Evolutionary conservation across 2,329 filamentous ascomycete species (phyloP), one percentile per base, ranked within the genome.

Genomic region (Talaromyces amestolkiae): DNA sequence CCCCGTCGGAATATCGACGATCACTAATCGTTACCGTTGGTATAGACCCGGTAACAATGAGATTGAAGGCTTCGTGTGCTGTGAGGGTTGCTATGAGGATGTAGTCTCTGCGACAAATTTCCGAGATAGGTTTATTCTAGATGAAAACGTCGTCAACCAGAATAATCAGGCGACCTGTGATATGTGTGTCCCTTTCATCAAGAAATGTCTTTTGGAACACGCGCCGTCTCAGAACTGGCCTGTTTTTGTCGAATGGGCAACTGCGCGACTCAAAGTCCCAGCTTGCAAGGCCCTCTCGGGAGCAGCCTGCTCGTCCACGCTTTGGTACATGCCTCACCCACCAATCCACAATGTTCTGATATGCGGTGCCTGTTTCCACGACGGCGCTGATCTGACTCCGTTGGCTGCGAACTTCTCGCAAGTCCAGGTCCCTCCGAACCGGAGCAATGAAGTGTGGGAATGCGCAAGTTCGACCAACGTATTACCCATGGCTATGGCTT

Each of bases 271-370:
- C 22, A 65, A 27, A 61, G 24, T 65, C 3, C 63, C 63, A 37
- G 47, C 63, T 13, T 65, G 63, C 58, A 47, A 58, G 9, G n/a
- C 27, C 17, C 19, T 65, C 3, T 27, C 27, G 10, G 47, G 47
- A 27, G 31, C 15, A 27, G 17, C 47, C 1, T 65, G 63, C 17
- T 61, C 58, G 0, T 61, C 63, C 3, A 65, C 63, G 22, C 58
- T 56, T 45, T 65, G 63, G 63, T 65, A 65, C 58, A 65, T 61
- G 63, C 63, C 63, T 19, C 59, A 61, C n/a, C 63, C 63, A 8
- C 63, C 63, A 15, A 47, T 65, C 3, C 31, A 47, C 17, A 39
- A 39, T 5, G 15, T 61, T 17, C 11, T 65, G 10, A 27, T 65
- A 13, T 65, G 63, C 11, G 63, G 63, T 39, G 63, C 58, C 8